Evolutionary conservation across 1,139 yeast species (phyloP), one percentile per base, ranked within the genome.

Genomic region (Meyerozyma smithsonii): DNA sequence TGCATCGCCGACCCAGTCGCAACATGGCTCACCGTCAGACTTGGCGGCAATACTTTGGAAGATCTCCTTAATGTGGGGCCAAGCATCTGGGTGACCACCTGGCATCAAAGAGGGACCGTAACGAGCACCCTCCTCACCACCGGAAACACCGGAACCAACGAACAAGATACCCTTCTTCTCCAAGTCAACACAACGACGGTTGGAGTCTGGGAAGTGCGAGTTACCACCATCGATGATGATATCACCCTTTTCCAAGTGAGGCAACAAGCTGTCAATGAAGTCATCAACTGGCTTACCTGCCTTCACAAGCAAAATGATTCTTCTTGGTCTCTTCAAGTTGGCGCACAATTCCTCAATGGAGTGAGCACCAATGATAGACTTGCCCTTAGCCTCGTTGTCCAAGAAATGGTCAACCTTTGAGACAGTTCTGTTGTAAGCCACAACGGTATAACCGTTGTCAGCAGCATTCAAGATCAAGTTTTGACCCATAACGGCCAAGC

Each of bases 61-160:
- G 60, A 92, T 92, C 46, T 80, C 83, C 81, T 92, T 92, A 62
- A 92, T 85, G 71, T 88, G 95, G 52, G 97, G 97, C 98, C 98
- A 92, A 51, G 98, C 98, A 58, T 86, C 97, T 54, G 75, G 79
- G 65, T 89, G 86, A 64, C 98, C 98, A 82, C 98, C 98, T 55
- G 98, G 98, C 98, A 92, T 92, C 71, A 92, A 79, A 50, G 97
- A 90, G 48, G 98, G 98, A 63, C 98, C 98, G 69, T 86, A 79
- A 75, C 98, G 88, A 58, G 98, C 98, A 79, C 98, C 98, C 69
- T 92, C 98, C 74, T 92, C 98, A 77, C 98, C 98, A 72, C 98
- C 98, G 56, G 97, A 92, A 50, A 92, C 98, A 84, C 98, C 98
- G 49, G 96, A 88, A 59, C 98, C 98, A 51, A 92, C 98, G 58